Conservation (phyloP, 179 eudicot genomes). For the Pouteria campechiana region DNA sequence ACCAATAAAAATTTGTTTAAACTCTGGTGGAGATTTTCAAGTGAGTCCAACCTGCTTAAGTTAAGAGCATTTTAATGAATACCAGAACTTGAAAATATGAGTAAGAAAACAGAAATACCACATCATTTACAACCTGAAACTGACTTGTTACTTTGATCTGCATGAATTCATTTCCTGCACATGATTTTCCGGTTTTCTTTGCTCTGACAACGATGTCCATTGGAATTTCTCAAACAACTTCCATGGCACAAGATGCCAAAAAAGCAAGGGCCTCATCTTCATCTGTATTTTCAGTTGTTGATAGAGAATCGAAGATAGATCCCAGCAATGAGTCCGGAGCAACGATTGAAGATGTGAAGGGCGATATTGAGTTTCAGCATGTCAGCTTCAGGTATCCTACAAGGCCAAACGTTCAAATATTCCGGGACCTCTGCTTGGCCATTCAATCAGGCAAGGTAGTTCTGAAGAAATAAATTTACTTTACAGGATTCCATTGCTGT, state of each 20-base stretch:
- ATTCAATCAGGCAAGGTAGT: slow-evolving; percentile 37
- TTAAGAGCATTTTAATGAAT: too few species aligned
- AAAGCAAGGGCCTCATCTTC: slow-evolving; percentile 37
- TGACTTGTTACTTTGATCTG: too few species aligned
- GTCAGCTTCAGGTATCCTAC: slow-evolving; percentile 38
- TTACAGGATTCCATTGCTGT: too few species aligned
- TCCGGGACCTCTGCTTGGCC: slow-evolving; percentile 21
- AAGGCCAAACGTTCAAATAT: slow-evolving; percentile 30
- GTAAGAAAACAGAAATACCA: too few species aligned
- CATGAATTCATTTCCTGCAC: not conserved
- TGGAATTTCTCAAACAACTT: slow-evolving; percentile 17
- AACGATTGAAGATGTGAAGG: slow-evolving; percentile 22
- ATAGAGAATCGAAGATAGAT: slow-evolving; percentile 29
- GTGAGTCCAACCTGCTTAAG: too few species aligned
- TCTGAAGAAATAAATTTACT: too few species aligned
- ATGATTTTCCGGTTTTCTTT: slow-evolving; percentile 29
- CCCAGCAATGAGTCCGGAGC: slow-evolving; percentile 29
- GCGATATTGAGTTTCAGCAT: slow-evolving; percentile 31
- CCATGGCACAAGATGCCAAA: slow-evolving; percentile 27
- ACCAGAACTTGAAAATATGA: too few species aligned
- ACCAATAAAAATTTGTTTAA: too few species aligned
- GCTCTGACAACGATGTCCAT: slow-evolving; percentile 27
- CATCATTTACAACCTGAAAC: too few species aligned
- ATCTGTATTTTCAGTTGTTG: slow-evolving; percentile 31
- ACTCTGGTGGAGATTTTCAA: too few species aligned